phyloP scores from a whole-genome alignment of 768 basidiomycete species.

The Xerocomellus intermedius region DNA sequence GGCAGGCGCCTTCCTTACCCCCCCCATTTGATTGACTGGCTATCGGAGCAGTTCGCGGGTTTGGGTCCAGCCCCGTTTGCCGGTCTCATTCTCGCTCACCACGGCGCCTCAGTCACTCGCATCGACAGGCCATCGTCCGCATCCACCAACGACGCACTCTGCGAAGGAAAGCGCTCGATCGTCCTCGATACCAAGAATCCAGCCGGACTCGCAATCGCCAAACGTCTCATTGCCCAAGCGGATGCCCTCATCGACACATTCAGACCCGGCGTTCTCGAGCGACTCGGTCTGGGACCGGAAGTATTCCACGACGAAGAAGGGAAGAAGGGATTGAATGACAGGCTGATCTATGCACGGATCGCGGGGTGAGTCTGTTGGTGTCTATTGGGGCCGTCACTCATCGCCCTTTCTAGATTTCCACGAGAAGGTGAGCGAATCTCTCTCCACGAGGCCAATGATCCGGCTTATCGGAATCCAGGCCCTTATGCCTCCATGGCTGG shows the following conservation, averaged over 20 bases:
- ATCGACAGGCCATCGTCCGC: slow-evolving; percentile 58
- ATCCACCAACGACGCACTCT: slow-evolving; percentile 50
- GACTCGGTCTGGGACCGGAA: slow-evolving; percentile 72
- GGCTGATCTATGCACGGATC: slow-evolving; percentile 71
- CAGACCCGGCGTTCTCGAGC: slow-evolving; percentile 79
- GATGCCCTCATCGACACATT: slow-evolving; percentile 85
- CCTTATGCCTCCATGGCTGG: slow-evolving; percentile 76
- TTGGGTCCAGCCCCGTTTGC: slow-evolving; percentile 82
- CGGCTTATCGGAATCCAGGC: slow-evolving; percentile 41
- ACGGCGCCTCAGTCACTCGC: slow-evolving; percentile 74
- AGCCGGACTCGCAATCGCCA: slow-evolving; percentile 54
- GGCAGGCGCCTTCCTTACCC: not conserved
- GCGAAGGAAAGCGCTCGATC: slow-evolving; percentile 75
- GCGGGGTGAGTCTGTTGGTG: slow-evolving; percentile 53
- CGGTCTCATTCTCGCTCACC: slow-evolving; percentile 74
- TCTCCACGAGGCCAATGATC: not conserved
- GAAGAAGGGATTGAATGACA: slow-evolving; percentile 52
- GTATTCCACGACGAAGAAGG: slow-evolving; percentile 57
- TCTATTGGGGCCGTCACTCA: not conserved
- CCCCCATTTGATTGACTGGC: not conserved
- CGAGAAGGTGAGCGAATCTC: slow-evolving; percentile 45
- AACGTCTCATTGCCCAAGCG: slow-evolving; percentile 59
- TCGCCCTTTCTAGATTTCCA: slow-evolving; percentile 47
- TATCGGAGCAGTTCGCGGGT: slow-evolving; percentile 62
- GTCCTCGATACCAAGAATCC: slow-evolving; percentile 62